Evolutionary conservation across 2,329 filamentous ascomycete genomes (phyloP).

Genomic region (Botrytis porri): DNA sequence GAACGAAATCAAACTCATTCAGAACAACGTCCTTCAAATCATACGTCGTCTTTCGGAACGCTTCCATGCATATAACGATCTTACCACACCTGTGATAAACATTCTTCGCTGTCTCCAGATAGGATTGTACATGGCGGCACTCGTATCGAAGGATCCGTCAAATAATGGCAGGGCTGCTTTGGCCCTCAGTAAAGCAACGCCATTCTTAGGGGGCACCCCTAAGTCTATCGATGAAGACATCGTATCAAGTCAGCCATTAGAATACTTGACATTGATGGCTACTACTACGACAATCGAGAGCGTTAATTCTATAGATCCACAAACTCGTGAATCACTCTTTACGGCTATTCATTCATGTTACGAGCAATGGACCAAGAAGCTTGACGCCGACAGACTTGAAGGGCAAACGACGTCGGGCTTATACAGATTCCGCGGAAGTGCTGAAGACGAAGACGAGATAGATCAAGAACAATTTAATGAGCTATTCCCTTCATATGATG

Average conservation of each 20-base stretch:
- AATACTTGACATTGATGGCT: constrained; percentile 51
- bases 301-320: constrained; percentile 42
- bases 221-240: constrained; percentile 21
- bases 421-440: constrained; percentile 78
- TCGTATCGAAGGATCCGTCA: constrained; percentile 21
- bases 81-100: constrained; percentile 73
- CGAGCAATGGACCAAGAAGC: constrained; percentile 72
- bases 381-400: constrained; percentile 72
- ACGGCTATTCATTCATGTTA: constrained; percentile 71
- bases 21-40: constrained; percentile 63
- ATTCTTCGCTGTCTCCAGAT: constrained; percentile 77
- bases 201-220: constrained; percentile 52
- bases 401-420: constrained; percentile 71
- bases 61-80: constrained; percentile 80
- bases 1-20: constrained; percentile 43
- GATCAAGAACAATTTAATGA: constrained; percentile 73
- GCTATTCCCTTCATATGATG: constrained; percentile 77
- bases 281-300: constrained; percentile 49
- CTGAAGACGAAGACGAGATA: constrained; percentile 71
- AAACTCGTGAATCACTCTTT: constrained; percentile 53
- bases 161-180: constrained; percentile 20
- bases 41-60: constrained; percentile 64
- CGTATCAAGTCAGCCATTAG: constrained; percentile 38
- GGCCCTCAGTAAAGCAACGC: constrained; percentile 47
- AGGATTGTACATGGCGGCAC: constrained; percentile 61